Base-by-base conservation (phyloP, 257 asterid genomes). In the Anisodus tanguticus region DNA sequence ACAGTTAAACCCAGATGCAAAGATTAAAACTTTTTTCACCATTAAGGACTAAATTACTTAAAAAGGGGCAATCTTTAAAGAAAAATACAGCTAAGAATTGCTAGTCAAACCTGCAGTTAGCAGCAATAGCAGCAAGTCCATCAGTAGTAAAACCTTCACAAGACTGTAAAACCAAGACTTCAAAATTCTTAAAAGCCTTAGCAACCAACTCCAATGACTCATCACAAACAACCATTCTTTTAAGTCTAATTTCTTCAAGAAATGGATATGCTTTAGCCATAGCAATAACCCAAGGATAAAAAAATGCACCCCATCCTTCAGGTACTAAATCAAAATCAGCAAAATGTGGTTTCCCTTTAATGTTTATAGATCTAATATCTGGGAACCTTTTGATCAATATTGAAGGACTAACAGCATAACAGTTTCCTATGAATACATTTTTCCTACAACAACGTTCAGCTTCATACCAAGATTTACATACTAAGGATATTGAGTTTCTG, bases 271-370 rank as follows among this genome's bases (percentile, higher is more conserved):
- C 90, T 85, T 43, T 88, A 6, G 93, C 79, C 97, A 95, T 94
- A 19, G 95, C 90, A 63, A 62, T 88, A 83, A 92, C 74, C 98
- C 98, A 95, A 3, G 98, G 98, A 79, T 85, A 53, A 19, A 93
- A 89, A 81, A 84, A 90, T 0, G 90, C 98, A 35, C 98, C 98
- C 98, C 98, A 95, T 0, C 95, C 98, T 41, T 95, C 97, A 47
- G 97, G 98, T 53, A 95, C 98, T 70, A 95, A 91, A 92, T 91
- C 94, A 83, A 94, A 95, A 86, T 95, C 98, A 0, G 98, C 98
- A 79, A 95, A 95, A 93, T 95, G 98, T 72, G 98, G 98, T 92
- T 94, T 95, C 62, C 98, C 98, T 85, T 95, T 95, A 83, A 95
- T 85, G 92, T 92, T 97, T 86, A 95, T 55, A 79, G 93, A 88